Conservation (phyloP, 768 basidiomycete species). For the Strobilomyces dryophilus region DNA sequence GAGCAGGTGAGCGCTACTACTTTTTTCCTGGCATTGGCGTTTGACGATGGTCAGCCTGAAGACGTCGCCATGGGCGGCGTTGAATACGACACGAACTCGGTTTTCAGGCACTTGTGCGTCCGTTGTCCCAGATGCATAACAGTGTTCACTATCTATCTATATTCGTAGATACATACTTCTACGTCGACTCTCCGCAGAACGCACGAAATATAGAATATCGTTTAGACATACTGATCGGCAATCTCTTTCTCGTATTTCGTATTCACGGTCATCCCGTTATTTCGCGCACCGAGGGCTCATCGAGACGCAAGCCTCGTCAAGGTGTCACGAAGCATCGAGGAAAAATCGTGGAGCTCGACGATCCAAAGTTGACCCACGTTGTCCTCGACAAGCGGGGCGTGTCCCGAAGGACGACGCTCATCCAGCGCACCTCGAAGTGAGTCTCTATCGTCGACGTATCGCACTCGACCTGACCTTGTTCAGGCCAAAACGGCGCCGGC, state of each 20-base stretch:
- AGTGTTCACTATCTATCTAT: background rate
- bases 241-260: conserved; percentile 52
- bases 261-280: conserved; percentile 58
- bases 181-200: conserved; percentile 79
- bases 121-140: background rate
- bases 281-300: conserved; percentile 4
- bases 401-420: conserved; percentile 65
- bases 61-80: conserved; percentile 76
- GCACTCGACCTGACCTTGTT: conserved; percentile 10
- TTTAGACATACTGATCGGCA: conserved; percentile 44
- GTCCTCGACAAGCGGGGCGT: conserved; percentile 80
- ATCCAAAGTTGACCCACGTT: conserved; percentile 83
- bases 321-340: conserved; percentile 47
- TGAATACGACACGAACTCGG: conserved; percentile 74
- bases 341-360: conserved; percentile 59
- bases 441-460: conserved; percentile 19
- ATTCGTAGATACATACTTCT: conserved; percentile 73
- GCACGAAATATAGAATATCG: conserved; percentile 41
- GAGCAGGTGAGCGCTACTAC: too few relatives aligned
- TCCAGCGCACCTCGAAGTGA: conserved; percentile 68
- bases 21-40: too few relatives aligned
- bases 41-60: too few relatives aligned
- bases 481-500: conserved; percentile 77
- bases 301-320: conserved; percentile 47
- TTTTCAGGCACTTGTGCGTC: conserved; percentile 80